These are phyloP conservation scores for Alternaria angustiovoidea DNA, from an alignment of 2,329 filamentous ascomycete species.

Conservation along the genomic window DNA sequence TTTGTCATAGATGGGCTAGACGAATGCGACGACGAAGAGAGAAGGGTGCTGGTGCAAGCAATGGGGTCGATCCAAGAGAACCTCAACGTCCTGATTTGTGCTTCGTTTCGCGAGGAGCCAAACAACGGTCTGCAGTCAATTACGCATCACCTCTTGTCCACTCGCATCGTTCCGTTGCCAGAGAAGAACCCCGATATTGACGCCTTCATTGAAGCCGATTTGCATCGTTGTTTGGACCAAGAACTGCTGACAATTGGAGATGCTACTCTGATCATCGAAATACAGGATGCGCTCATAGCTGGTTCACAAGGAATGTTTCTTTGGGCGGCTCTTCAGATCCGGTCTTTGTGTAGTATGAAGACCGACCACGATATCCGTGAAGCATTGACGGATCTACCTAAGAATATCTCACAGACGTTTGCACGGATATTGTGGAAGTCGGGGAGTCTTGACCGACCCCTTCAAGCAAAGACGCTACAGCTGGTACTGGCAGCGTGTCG, in stretches of 20 bases:
- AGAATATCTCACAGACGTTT: constrained; percentile 25
- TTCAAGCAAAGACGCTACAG: constrained; percentile 40
- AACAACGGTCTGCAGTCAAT: constrained; percentile 10
- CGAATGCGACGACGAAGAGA: constrained; percentile 35
- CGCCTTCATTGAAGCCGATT: constrained; percentile 36
- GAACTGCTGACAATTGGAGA: constrained; percentile 31
- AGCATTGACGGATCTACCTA: constrained; percentile 27
- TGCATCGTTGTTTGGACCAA: constrained; percentile 29
- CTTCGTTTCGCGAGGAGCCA: constrained; percentile 33
- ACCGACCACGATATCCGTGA: constrained; percentile 51
- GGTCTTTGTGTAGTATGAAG: constrained; percentile 41
- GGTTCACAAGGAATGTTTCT: constrained; percentile 39
- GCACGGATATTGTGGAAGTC: constrained; percentile 9
- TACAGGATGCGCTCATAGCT: constrained; percentile 32
- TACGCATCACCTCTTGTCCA: not conserved
- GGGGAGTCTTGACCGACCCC: constrained; percentile 8
- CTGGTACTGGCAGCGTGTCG: constrained; percentile 42
- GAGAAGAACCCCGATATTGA: constrained; percentile 32
- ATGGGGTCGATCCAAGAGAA: constrained; percentile 32
- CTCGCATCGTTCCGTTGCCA: constrained; percentile 26
- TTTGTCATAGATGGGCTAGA: constrained; percentile 49
- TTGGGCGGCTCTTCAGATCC: constrained; percentile 35
- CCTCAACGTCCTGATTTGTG: constrained; percentile 31
- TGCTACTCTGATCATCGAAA: constrained; percentile 34
- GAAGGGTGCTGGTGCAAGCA: constrained; percentile 21